Conservation (phyloP, 441 rosid species). For the Syzygium malaccense region DNA sequence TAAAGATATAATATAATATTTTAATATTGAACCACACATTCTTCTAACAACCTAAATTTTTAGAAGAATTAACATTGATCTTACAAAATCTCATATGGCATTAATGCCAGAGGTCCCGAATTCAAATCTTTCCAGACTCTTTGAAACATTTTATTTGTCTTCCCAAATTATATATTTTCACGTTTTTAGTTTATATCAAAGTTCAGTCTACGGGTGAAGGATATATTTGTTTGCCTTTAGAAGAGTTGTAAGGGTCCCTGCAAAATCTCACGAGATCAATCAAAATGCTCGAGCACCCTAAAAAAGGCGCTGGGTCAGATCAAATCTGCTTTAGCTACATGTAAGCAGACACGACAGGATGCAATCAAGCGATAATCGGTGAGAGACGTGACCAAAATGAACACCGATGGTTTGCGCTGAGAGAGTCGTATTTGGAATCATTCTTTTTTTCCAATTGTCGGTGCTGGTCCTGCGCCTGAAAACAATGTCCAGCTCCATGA, state of each 20-base stretch:
- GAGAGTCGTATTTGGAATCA: not conserved
- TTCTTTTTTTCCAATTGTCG: not conserved
- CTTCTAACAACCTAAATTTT: not conserved
- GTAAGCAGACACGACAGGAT: not conserved
- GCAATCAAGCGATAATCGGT: not conserved
- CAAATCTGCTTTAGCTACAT: not conserved
- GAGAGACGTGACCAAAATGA: not conserved
- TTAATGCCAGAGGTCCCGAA: rapidly evolving
- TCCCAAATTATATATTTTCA: too few relatives aligned
- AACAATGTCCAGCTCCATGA: not conserved
- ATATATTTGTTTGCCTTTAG: too few relatives aligned
- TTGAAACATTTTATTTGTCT: too few relatives aligned
- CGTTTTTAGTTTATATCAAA: not conserved
- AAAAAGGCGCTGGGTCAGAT: not conserved
- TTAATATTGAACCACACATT: not conserved
- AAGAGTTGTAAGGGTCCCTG: not conserved
- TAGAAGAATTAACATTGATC: not conserved
- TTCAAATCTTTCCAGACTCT: too few relatives aligned
- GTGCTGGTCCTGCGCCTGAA: not conserved
- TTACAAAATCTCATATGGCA: not conserved
- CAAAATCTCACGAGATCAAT: not conserved
- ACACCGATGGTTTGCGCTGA: not conserved
- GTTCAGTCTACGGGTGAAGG: not conserved
- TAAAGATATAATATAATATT: not conserved
- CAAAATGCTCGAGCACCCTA: not conserved